Evolutionary conservation across 805 yeast genomes (phyloP).

Genomic region (Brettanomyces nanus): DNA sequence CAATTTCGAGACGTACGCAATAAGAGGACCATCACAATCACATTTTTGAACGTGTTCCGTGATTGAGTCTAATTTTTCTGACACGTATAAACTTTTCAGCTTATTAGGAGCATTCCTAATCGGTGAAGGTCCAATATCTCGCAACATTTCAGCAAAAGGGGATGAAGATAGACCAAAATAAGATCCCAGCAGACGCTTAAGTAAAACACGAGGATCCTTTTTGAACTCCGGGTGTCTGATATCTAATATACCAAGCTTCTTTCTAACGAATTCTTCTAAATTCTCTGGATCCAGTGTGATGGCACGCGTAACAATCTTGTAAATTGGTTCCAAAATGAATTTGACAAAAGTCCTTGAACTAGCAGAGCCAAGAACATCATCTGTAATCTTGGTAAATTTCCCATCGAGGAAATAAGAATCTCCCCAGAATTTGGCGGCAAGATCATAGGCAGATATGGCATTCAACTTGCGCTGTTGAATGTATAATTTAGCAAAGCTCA

Average conservation of each 20-base stretch:
- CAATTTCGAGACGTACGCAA: conserved; percentile 52
- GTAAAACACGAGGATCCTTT: conserved; percentile 50
- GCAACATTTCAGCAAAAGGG: conserved; percentile 48
- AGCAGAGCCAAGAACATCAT: conserved; percentile 16
- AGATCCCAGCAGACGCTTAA: conserved; percentile 43
- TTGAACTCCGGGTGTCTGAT: conserved; percentile 33
- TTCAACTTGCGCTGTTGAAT: conserved; percentile 25
- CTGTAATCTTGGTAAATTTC: conserved; percentile 34
- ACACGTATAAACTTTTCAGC: conserved; percentile 20
- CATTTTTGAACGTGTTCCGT: conserved; percentile 21
- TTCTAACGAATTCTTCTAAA: conserved; percentile 36
- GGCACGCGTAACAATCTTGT: conserved; percentile 59
- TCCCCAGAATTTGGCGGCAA: conserved; percentile 70
- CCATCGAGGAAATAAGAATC: conserved; percentile 46
- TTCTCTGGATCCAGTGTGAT: conserved; percentile 42
- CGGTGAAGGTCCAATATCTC: conserved; percentile 30
- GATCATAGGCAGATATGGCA: conserved; percentile 26
- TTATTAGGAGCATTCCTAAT: conserved; percentile 22
- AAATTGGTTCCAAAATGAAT: conserved; percentile 71
- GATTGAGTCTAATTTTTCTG: conserved; percentile 16
- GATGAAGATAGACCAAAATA: conserved; percentile 43
- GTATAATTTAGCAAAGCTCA: conserved; percentile 53
- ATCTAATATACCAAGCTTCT: conserved; percentile 35
- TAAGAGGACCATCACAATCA: conserved; percentile 32
- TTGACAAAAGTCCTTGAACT: conserved; percentile 42